Base-by-base conservation (phyloP, 129 eudicot species). In the Kitagawia praeruptora region DNA sequence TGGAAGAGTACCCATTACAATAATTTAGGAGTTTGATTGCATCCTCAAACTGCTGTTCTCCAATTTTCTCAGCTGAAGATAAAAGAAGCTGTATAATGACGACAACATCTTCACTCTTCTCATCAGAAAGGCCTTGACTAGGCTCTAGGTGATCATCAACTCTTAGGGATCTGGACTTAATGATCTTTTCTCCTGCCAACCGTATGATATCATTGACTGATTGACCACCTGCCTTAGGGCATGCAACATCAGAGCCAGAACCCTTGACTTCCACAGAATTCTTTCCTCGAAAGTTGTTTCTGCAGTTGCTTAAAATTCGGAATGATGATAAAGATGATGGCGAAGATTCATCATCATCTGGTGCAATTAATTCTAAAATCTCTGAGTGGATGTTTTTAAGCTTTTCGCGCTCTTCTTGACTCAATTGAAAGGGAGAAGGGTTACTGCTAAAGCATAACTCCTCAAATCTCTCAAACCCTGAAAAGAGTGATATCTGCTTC, bases 381-480 rank as follows among this genome's bases (percentile, higher is more conserved):
- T 84, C 85, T 13, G 88, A 84, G 54, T 78, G 82, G 40, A 84
- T 75, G 46, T 80, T 75, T 27, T 18, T 48, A 48, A 70, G 56
- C 42, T 54, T 74, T 61, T 46, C 13, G 10, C 34, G 5, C 38
- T 75, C 79, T 77, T 81, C 79, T 3, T 44, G 67, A 81, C n/a
- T 12, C 10, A 73, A 48, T 19, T 19, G 77, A 37, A 79, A 79
- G n/a, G 77, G 67, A 9, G 73, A 44, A n/a, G 56, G 13, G 64
- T 5, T n/a, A 72, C 40, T 40, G 61, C 9, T 25, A 27, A 46
- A 72, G 75, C 67, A 74, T 27, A 76, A 9, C 12, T 77, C 79
- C 58, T 37, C 53, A 18, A 77, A 54, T 15, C 37, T 58, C 45
- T 27, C 71, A 18, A 56, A 77, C 25, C 45, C 49, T 4, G 51